Base-by-base conservation (phyloP, 257 asterid genomes). In the Ilex asprella region DNA sequence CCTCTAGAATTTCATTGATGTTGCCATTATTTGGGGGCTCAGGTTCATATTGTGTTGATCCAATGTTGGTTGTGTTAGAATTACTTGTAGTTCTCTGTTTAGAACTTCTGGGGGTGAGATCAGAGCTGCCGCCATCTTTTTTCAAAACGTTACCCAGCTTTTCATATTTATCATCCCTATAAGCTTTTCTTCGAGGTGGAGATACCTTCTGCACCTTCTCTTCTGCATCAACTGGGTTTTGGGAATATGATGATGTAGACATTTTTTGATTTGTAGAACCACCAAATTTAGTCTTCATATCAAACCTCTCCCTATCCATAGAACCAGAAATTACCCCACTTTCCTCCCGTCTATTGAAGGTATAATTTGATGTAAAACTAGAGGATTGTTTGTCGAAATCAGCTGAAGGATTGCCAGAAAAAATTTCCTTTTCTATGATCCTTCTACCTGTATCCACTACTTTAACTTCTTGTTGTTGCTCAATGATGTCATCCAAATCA, bases 1-100 rank as follows among this genome's bases (percentile, higher is more conserved):
- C 97, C 99, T 89, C 94, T n/a, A 89, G 91, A 74, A 89, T 89
- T 78, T 89, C 97, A 68, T 85, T 76, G 73, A 92, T 83, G 63
- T 84, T 78, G 60, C 79, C 90, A 71, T 92, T 86, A 30, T 15
- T 41, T 62, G 83, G 84, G 27, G 76, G 69, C 64, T 83, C 84
- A 21, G 84, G 55, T 75, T 80, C 88, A 53, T 64, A 60, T 67
- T 72, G 84, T 65, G 67, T 83, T 44, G 76, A 57, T 53, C 79
- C 74, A 56, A 64, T 60, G 75, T 79, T 66, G 65, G 11, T 74
- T 62, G 78, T 75, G 53, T 31, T 79, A 49, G 77, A 73, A 66
- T 55, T 79, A 68, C 62, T 84, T 10, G 46, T 15, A 58, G 32
- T 72, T 67, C 73, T 81, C 76, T 79, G 86, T 73, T 67, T 89